Percentiles rank a stretch among this genome's conserved stretches.
Evolutionary conservation across 768 basidiomycete species (phyloP).

Genomic region (Naganishia onofrii): DNA sequence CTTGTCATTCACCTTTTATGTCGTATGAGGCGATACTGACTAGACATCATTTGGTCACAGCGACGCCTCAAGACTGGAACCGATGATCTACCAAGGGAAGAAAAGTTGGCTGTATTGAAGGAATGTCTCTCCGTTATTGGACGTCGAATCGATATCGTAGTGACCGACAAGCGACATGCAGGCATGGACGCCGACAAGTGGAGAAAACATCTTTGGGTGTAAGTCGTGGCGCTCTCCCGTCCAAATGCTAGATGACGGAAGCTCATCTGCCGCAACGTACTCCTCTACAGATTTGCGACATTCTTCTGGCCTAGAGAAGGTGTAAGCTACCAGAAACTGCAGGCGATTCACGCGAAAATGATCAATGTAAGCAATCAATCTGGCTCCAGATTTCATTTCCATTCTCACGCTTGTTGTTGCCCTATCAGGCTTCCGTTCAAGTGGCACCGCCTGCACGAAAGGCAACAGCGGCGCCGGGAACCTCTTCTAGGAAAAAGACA

Average conservation of each 20-base stretch:
- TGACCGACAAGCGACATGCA: constrained; percentile 68
- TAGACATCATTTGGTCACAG: constrained; percentile 53
- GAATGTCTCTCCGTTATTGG: constrained; percentile 93
- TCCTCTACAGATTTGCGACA: constrained; percentile 71
- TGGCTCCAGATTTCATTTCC: neutral
- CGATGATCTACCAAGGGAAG: constrained; percentile 87
- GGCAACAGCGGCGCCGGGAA: neutral
- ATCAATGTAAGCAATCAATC: constrained; percentile 44
- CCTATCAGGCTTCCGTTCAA: neutral
- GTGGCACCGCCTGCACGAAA: neutral
- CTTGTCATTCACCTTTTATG: constrained; percentile 22
- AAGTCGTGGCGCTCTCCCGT: constrained; percentile 53
- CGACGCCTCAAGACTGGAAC: constrained; percentile 94
- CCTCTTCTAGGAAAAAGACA: constrained; percentile 24
- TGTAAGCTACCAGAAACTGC: constrained; percentile 85
- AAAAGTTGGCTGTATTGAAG: constrained; percentile 93
- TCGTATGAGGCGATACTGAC: neutral
- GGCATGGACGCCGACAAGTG: constrained; percentile 83
- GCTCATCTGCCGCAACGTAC: neutral
- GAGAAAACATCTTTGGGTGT: constrained; percentile 97
- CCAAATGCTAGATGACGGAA: neutral
- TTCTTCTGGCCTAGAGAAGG: constrained; percentile 93
- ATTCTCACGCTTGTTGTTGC: neutral
- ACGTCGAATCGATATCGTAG: constrained; percentile 78
- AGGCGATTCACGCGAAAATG: constrained; percentile 95